These are phyloP conservation scores for Dactylellina haptotyla DNA, from an alignment of 2,329 filamentous ascomycete species.

Conservation along the genomic window DNA sequence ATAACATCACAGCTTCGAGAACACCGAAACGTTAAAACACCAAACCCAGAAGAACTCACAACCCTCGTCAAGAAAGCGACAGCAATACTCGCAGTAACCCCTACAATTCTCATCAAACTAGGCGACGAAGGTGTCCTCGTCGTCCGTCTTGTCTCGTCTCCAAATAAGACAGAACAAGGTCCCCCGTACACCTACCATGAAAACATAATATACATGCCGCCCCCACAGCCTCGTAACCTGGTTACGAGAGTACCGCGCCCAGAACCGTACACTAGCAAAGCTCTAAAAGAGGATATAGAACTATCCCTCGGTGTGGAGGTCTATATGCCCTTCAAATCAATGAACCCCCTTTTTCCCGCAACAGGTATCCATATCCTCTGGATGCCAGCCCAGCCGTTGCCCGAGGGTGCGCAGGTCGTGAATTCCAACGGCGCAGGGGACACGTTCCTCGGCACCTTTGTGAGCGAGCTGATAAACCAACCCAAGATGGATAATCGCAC, in stretches of 20 bases:
- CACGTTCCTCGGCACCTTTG: conserved; percentile 38
- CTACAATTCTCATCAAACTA: conserved; percentile 32
- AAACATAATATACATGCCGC: background rate
- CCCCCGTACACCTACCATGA: background rate
- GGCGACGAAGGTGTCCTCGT: conserved; percentile 28
- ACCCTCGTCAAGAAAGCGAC: background rate
- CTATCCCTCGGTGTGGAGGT: background rate
- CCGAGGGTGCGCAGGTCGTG: background rate
- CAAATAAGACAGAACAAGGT: background rate
- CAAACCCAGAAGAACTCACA: background rate
- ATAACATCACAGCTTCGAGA: background rate
- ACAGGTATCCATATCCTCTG: conserved; percentile 24
- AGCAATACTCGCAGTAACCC: conserved; percentile 19
- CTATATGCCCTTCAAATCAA: background rate
- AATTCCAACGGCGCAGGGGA: conserved; percentile 45
- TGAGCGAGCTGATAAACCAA: background rate
- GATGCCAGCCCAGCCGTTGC: background rate
- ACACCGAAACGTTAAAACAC: background rate
- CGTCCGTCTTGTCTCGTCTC: conserved; percentile 16
- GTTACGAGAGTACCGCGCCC: background rate
- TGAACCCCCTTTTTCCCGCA: background rate
- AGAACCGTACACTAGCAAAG: too few species aligned
- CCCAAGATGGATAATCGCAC: background rate
- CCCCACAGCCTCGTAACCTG: too few species aligned
- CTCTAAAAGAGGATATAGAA: too few species aligned